Evolutionary conservation across 768 basidiomycete genomes (phyloP).

Genomic region (Suillus subluteus): DNA sequence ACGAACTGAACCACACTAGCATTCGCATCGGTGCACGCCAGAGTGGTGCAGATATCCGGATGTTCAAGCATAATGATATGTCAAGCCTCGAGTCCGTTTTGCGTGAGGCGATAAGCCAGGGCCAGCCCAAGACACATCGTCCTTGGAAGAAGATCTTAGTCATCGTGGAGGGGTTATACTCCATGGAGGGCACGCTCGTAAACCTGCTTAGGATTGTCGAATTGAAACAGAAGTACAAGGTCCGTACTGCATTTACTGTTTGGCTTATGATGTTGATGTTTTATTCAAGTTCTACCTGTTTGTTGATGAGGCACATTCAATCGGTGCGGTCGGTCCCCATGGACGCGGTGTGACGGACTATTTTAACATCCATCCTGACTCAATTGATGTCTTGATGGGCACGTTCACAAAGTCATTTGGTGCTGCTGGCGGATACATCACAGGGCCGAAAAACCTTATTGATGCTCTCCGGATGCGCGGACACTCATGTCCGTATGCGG

Average conservation of each 20-base stretch:
- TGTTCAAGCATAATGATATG: slow-evolving; percentile 99
- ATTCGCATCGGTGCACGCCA: slow-evolving; percentile 92
- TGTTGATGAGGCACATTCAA: slow-evolving; percentile 96
- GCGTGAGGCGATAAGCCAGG: slow-evolving; percentile 92
- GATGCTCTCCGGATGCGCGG: slow-evolving; percentile 81
- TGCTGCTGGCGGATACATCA: slow-evolving; percentile 92
- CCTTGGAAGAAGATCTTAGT: slow-evolving; percentile 99
- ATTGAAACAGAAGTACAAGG: slow-evolving; percentile 95
- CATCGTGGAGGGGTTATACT: slow-evolving; percentile 94
- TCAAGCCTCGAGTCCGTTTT: slow-evolving; percentile 75
- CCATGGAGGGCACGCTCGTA: slow-evolving; percentile 97
- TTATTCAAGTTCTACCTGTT: slow-evolving; percentile 85
- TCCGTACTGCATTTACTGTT: slow-evolving; percentile 36
- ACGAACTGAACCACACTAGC: slow-evolving; percentile 95
- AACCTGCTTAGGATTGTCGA: slow-evolving; percentile 82
- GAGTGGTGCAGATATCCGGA: slow-evolving; percentile 85
- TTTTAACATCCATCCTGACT: slow-evolving; percentile 80
- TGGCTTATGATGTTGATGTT: slow-evolving; percentile 6
- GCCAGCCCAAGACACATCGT: slow-evolving; percentile 94
- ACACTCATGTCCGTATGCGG: slow-evolving; percentile 84
- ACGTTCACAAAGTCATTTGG: slow-evolving; percentile 97
- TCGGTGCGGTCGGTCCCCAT: slow-evolving; percentile 92
- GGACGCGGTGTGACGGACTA: slow-evolving; percentile 97
- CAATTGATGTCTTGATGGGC: slow-evolving; percentile 95
- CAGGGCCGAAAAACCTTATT: slow-evolving; percentile 80